phyloP scores from a whole-genome alignment of 768 basidiomycete species.

The Leccinum disarticulatum region DNA sequence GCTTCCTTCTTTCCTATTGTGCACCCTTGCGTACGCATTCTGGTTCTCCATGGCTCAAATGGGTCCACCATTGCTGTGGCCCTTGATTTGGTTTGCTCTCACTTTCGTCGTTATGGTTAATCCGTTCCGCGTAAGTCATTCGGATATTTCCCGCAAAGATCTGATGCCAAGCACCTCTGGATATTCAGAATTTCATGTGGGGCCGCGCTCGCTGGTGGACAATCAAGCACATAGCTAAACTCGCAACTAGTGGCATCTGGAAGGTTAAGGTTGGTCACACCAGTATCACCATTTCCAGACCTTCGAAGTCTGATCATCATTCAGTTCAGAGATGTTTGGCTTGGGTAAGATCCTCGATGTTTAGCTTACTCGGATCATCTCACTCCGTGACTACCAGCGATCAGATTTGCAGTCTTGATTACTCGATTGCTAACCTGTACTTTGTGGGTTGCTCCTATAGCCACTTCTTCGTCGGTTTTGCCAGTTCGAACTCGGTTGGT shows the following conservation, averaged over 20 bases:
- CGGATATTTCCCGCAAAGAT: background rate
- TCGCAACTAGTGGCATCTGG: conserved; percentile 68
- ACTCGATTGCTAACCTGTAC: conserved; percentile 69
- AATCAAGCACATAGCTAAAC: conserved; percentile 55
- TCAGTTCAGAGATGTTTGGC: conserved; percentile 85
- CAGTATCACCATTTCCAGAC: background rate
- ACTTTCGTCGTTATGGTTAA: conserved; percentile 60
- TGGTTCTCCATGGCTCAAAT: conserved; percentile 77
- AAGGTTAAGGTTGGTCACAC: conserved; percentile 63
- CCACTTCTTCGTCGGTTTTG: conserved; percentile 4
- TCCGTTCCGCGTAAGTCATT: conserved; percentile 61
- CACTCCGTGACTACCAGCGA: conserved; percentile 46
- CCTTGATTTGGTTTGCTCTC: conserved; percentile 77
- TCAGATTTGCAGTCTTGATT: conserved; percentile 76
- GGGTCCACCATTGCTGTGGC: conserved; percentile 74
- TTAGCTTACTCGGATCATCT: background rate
- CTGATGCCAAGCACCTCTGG: conserved; percentile 27
- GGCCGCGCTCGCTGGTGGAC: conserved; percentile 68
- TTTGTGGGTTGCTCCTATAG: conserved; percentile 74
- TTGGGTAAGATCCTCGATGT: conserved; percentile 52
- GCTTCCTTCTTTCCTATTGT: conserved; percentile 75
- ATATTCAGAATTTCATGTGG: conserved; percentile 44
- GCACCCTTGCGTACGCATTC: conserved; percentile 73
- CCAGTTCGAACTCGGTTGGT: background rate
- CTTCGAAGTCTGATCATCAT: conserved; percentile 1